These are phyloP conservation scores for Lotmaria passim DNA, from an alignment of 208 protist genomes.

Conservation along the genomic window DNA sequence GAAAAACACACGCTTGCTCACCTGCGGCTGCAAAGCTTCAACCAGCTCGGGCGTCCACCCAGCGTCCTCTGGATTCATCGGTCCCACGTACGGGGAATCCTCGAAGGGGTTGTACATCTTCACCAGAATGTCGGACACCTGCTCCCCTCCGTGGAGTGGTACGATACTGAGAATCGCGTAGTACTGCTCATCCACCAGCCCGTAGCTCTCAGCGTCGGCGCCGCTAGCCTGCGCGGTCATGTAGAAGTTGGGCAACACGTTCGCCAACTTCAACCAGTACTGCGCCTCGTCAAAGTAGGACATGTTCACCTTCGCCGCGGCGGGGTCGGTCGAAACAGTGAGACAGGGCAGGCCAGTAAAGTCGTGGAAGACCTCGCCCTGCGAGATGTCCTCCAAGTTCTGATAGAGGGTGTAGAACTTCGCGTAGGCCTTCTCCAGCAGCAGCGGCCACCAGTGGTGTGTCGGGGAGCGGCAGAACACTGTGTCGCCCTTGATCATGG, in stretches of 20 bases:
- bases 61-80: slow-evolving; percentile 62
- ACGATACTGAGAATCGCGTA: slow-evolving; percentile 71
- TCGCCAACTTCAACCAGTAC: slow-evolving; percentile 64
- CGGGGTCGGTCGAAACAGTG: slow-evolving; percentile 44
- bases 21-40: slow-evolving; percentile 36
- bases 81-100: slow-evolving; percentile 58
- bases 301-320: slow-evolving; percentile 42
- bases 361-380: slow-evolving; percentile 71
- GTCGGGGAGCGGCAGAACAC: slow-evolving; percentile 72
- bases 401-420: slow-evolving; percentile 85
- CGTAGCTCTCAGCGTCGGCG: slow-evolving; percentile 47
- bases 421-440: slow-evolving; percentile 78
- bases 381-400: slow-evolving; percentile 55
- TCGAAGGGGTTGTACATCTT: slow-evolving; percentile 80
- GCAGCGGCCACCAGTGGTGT: slow-evolving; percentile 74
- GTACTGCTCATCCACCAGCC: slow-evolving; percentile 56
- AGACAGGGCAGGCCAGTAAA: slow-evolving; percentile 66
- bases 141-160: slow-evolving; percentile 60
- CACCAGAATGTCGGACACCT: slow-evolving; percentile 63
- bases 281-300: slow-evolving; percentile 51
- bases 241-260: slow-evolving; percentile 42
- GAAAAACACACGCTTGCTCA: slow-evolving; percentile 65
- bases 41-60: slow-evolving; percentile 55
- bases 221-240: slow-evolving; percentile 49
- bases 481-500: slow-evolving; percentile 51